Evolutionary conservation across 1,284 basidiomycete species (phyloP), one percentile per base, ranked within the genome.

Genomic region (Marasmius fiardii): DNA sequence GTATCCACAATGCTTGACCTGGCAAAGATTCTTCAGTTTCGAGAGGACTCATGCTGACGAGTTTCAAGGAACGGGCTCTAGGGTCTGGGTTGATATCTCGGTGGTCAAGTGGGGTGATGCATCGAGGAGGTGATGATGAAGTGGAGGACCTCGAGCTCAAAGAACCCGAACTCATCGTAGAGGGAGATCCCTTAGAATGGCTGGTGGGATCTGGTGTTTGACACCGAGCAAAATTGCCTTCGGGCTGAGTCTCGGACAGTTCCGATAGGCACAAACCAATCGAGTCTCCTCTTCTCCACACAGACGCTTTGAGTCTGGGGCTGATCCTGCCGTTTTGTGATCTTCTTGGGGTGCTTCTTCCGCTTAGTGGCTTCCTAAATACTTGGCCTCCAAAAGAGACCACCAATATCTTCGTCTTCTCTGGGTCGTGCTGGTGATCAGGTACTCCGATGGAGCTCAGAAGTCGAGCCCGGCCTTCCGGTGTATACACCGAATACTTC

Each of bases 331-430:
- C 68, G 55, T 76, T 80, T n/a, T 21, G 20, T 16, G 16, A 35
- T 14, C 31, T 43, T 21, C 31, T 43, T 21, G 48, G 37, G 14
- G 52, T 37, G 18, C 67, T 61, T 43, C 73, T 66, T 58, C 79
- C 81, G 2, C 65, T 67, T 33, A 31, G 0, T 26, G 88, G 88
- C 33, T 77, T 77, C 52, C 81, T 80, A 67, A 91, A 86, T 14
- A 84, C 73, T 63, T 91, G 89, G 0, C 89, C 89, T 4, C 89
- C 89, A 64, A 92, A 92, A 1, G 87, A 90, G 11, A 92, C 87
- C 31, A 91, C 72, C 23, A 91, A 74, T 44, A 92, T 80, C 64
- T 80, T 85, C 5, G 80, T 84, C 34, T 61, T 66, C 4, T 64
- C 51, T 0, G 74, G 69, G 56, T 82, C 75, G 51, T 83, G 80